These are phyloP conservation scores for Plasmodium berghei DNA, from an alignment of 169 alveolate genomes.

Conservation along the genomic window DNA sequence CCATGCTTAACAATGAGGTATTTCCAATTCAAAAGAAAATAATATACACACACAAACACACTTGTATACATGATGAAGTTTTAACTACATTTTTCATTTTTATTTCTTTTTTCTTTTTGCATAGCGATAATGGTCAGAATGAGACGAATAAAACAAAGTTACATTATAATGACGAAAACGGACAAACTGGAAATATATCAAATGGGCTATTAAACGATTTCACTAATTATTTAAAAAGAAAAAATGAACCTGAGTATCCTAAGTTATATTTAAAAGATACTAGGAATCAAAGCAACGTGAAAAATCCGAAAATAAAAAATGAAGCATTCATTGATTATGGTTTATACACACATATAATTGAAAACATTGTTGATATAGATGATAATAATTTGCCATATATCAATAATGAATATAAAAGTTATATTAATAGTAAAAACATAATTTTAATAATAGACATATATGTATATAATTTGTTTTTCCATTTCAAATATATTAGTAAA, in stretches of 20 bases:
- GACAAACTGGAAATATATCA: conserved; percentile 1
- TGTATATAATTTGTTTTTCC: conserved; percentile 57
- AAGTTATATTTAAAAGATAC: not conserved
- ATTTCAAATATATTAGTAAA: conserved; percentile 48
- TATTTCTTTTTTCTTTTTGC: not conserved
- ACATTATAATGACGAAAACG: conserved; percentile 1
- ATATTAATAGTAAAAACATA: conserved; percentile 46
- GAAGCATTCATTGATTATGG: conserved; percentile 14
- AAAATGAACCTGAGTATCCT: not conserved
- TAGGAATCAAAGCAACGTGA: conserved; percentile 9
- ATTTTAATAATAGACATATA: conserved; percentile 41
- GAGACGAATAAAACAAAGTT: conserved; percentile 10
- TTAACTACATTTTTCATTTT: not conserved
- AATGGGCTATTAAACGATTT: not conserved
- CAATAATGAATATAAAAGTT: conserved; percentile 7
- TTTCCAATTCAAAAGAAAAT: not conserved
- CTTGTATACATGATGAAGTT: not conserved
- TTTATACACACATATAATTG: conserved; percentile 13
- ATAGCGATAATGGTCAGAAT: conserved; percentile 3
- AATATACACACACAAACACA: not conserved
- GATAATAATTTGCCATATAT: conserved; percentile 48
- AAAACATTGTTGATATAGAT: conserved; percentile 50
- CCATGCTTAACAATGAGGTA: conserved; percentile 2
- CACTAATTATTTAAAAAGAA: conserved; percentile 11
- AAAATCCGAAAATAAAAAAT: conserved; percentile 4